Conservation (phyloP, 257 asterid genomes). For the Nicotiana knightiana region DNA sequence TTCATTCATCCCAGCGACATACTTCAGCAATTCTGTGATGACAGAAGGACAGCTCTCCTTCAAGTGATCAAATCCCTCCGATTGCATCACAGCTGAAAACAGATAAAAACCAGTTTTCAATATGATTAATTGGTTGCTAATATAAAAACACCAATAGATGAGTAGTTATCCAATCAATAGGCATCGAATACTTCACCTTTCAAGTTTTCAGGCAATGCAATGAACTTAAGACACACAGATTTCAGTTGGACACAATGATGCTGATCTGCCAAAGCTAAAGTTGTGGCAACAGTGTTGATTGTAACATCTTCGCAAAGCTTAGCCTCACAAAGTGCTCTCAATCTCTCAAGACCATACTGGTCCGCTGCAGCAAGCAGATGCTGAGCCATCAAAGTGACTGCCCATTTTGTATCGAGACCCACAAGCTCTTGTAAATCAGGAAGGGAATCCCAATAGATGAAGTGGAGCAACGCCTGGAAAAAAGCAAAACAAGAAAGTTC, state of each 20-base stretch:
- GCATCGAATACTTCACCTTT: conserved; percentile 3
- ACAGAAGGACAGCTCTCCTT: conserved; percentile 19
- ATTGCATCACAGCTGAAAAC: conserved; percentile 20
- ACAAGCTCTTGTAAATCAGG: conserved; percentile 18
- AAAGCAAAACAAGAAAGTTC: neutral
- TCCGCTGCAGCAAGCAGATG: conserved; percentile 20
- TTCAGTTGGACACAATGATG: conserved; percentile 17
- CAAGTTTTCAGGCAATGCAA: conserved; percentile 10
- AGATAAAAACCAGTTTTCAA: neutral
- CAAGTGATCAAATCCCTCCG: conserved; percentile 23
- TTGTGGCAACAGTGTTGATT: conserved; percentile 20
- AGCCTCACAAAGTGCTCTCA: conserved; percentile 17
- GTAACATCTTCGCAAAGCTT: conserved; percentile 9
- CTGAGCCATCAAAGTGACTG: conserved; percentile 12
- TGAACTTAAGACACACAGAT: conserved; percentile 14
- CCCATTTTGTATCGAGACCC: conserved; percentile 15
- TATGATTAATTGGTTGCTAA: neutral
- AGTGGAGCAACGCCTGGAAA: conserved; percentile 18
- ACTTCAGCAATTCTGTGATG: conserved; percentile 19
- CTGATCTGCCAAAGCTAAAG: conserved; percentile 19
- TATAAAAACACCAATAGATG: neutral
- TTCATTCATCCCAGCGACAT: conserved; percentile 15
- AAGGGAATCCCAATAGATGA: conserved; percentile 20
- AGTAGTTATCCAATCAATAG: neutral
- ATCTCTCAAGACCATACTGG: conserved; percentile 18